phyloP scores from a whole-genome alignment of 208 protist genomes.

The Entamoeba invadens region DNA sequence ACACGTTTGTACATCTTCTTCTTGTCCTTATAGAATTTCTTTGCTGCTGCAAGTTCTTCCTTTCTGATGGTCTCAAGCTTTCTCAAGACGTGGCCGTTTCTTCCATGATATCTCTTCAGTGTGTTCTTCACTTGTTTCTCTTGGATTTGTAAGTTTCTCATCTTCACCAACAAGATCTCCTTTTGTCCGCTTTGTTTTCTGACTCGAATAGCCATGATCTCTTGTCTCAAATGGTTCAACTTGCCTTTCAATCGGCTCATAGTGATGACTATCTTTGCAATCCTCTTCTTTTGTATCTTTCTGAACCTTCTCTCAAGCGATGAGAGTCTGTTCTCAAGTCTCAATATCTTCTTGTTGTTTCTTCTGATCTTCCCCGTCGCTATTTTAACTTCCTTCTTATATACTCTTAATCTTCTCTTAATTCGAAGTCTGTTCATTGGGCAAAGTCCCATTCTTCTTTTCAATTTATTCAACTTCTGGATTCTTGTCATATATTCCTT shows the following conservation, averaged over 20 bases:
- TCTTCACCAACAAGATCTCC: background rate
- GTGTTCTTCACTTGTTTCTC: background rate
- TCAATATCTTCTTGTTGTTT: background rate
- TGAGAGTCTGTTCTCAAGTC: background rate
- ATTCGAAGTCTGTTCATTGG: background rate
- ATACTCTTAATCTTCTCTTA: slow-evolving; percentile 1
- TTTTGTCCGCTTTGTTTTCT: background rate
- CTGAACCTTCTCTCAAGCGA: background rate
- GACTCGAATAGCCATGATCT: background rate
- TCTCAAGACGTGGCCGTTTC: background rate
- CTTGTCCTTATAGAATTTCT: background rate
- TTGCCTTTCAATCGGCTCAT: background rate
- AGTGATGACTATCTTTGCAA: background rate
- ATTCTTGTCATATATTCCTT: background rate
- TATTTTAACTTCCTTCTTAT: background rate
- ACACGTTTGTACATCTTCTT: background rate
- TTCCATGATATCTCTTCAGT: background rate
- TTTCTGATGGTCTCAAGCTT: background rate
- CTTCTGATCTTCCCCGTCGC: background rate
- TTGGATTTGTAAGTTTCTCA: background rate
- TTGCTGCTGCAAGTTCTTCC: background rate
- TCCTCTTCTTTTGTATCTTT: background rate
- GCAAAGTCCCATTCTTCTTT: background rate
- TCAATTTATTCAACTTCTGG: background rate
- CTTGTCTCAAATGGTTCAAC: background rate